These are phyloP conservation scores for Copromyces sp. DNA, from an alignment of 495 filamentous ascomycete genomes.

Conservation along the genomic window DNA sequence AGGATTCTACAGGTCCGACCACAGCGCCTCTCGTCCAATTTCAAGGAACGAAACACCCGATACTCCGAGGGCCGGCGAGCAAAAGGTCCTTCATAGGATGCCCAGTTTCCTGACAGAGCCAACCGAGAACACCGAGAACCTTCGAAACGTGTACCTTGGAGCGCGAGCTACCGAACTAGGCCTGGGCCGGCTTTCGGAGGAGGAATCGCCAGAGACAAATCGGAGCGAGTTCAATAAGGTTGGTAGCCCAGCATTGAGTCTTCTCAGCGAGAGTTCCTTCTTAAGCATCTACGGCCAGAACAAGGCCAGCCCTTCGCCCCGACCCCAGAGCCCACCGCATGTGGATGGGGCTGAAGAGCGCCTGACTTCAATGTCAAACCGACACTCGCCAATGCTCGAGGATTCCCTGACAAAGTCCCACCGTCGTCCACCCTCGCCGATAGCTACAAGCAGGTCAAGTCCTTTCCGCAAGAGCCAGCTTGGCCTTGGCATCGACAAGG, in stretches of 20 bases:
- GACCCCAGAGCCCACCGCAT: background rate
- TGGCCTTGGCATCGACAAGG: background rate
- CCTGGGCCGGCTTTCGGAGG: conserved; percentile 26
- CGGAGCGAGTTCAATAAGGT: conserved; percentile 23
- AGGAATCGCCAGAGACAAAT: conserved; percentile 22
- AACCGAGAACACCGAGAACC: conserved; percentile 50
- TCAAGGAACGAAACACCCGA: conserved; percentile 7
- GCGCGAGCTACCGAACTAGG: conserved; percentile 35
- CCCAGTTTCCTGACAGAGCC: conserved; percentile 59
- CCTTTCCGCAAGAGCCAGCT: conserved; percentile 24
- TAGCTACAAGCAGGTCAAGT: conserved; percentile 8
- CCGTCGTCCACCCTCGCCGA: conserved; percentile 9
- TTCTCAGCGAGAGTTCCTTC: conserved; percentile 73
- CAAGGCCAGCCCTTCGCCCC: conserved; percentile 12
- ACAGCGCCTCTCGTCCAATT: conserved; percentile 2
- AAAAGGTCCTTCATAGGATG: conserved; percentile 36
- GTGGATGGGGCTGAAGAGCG: conserved; percentile 19
- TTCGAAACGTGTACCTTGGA: conserved; percentile 53
- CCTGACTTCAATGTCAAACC: background rate
- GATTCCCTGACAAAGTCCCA: conserved; percentile 9
- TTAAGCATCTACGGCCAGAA: conserved; percentile 52
- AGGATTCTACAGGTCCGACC: conserved; percentile 16
- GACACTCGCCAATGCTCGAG: conserved; percentile 6
- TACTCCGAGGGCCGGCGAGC: conserved; percentile 8
- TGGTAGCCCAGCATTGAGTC: conserved; percentile 58